Evolutionary conservation across 1,284 basidiomycete genomes (phyloP).

Genomic region (Ceratobasidium sp.): DNA sequence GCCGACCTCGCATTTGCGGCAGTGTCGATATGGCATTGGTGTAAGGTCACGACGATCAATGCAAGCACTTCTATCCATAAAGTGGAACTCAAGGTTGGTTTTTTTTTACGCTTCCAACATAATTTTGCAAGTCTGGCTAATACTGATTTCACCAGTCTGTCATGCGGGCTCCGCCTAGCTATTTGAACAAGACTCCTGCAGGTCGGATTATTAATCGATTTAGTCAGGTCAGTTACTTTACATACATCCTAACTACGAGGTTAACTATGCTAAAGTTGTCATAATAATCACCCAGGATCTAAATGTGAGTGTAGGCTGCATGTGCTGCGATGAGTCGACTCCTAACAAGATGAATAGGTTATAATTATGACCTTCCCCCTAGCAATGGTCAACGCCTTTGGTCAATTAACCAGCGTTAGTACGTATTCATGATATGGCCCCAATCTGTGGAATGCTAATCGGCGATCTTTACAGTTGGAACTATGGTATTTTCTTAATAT

Average conservation of each 20-base stretch:
- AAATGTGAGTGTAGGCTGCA: not conserved
- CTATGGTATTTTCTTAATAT: conserved; percentile 5
- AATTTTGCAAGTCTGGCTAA: no score
- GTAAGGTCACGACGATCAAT: conserved; percentile 6
- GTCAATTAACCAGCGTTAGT: conserved; percentile 38
- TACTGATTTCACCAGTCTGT: conserved; percentile 16
- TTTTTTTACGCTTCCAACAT: no score
- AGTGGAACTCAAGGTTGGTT: conserved; percentile 11
- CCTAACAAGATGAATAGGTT: conserved; percentile 22
- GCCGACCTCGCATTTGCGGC: conserved; percentile 44
- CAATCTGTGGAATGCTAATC: not conserved
- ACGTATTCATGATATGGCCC: conserved; percentile 50
- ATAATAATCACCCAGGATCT: conserved; percentile 7
- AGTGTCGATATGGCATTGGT: conserved; percentile 48
- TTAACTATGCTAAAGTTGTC: not conserved
- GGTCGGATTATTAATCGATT: conserved; percentile 47
- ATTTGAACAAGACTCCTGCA: conserved; percentile 48
- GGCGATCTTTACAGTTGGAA: not conserved
- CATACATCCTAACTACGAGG: not conserved
- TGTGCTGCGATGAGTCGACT: not conserved
- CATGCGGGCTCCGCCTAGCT: conserved; percentile 48
- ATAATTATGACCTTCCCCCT: conserved; percentile 51
- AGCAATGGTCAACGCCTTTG: conserved; percentile 48
- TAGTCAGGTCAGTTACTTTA: conserved; percentile 32
- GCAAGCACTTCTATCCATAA: conserved; percentile 22